These are phyloP conservation scores for Albizia julibrissin DNA, from an alignment of 306 rosid genomes.

Conservation along the genomic window DNA sequence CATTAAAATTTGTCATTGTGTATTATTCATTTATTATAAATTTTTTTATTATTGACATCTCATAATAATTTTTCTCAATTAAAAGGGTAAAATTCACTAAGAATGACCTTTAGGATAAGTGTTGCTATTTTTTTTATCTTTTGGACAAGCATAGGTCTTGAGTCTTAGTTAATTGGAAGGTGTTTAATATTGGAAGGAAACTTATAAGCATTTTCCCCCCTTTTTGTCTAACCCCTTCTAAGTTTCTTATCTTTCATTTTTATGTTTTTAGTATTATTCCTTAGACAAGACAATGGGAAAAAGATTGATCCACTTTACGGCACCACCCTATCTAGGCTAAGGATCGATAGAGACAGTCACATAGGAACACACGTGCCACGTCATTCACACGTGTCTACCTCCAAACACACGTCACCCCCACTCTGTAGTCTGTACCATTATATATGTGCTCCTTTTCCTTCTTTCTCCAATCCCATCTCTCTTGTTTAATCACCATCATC, in stretches of 20 bases:
- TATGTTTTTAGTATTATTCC: not conserved
- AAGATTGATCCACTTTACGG: not conserved
- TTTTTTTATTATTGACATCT: too few relatives aligned
- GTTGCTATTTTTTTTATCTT: not conserved
- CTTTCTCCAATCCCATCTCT: not conserved
- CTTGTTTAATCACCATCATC: not conserved
- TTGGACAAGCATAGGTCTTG: not conserved
- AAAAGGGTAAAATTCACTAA: not conserved
- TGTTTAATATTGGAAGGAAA: not conserved
- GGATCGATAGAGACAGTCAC: slow-evolving; percentile 35
- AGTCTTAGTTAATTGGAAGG: not conserved
- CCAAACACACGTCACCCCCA: not conserved
- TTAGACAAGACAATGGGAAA: not conserved
- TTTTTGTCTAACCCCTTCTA: not conserved
- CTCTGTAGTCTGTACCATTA: not conserved
- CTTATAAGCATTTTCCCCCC: not conserved
- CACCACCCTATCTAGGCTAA: not conserved
- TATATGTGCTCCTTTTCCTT: not conserved
- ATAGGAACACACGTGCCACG: slow-evolving; percentile 24
- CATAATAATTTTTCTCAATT: not conserved
- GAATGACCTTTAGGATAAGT: not conserved
- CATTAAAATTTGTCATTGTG: too few relatives aligned
- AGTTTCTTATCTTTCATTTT: not conserved
- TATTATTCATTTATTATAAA: too few relatives aligned
- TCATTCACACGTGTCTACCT: slow-evolving; percentile 40